Evolutionary conservation across 352 stramenopile species (phyloP), one percentile per base, ranked within the genome.

Genomic region (Globisporangium viniferum): DNA sequence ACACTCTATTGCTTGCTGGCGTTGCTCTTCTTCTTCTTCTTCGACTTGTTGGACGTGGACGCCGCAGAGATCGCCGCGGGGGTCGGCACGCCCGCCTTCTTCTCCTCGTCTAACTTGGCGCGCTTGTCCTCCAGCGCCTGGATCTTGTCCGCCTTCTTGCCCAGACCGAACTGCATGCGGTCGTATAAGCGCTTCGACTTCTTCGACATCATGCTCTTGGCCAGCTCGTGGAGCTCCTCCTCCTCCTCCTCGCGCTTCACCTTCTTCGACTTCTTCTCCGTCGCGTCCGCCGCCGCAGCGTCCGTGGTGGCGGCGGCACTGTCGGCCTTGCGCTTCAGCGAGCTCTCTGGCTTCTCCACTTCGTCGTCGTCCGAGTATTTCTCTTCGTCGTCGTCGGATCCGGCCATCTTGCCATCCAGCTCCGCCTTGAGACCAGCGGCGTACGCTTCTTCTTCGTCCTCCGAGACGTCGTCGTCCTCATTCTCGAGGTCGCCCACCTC

Each of bases 131-230:
- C 86, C 9, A 95, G 77, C 55, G 82, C 86, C 67, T 94, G 79
- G 59, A 95, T 90, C 68, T 93, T 93, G 77, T 95, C 86, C 35
- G 83, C 79, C 78, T 94, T 94, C 74, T 93, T 94, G 69, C 86
- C 83, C 41, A 97, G 77, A 61, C 91, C 91, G 76, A 95, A 94
- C 78, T 97, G 91, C 91, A 97, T 97, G 33, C 90, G 86, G 70
- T 94, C 87, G 66, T 97, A 97, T 72, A 97, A 76, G 41, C 90
- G 82, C 75, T 95, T 96, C 27, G 90, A 76, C 78, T 97, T 97
- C 75, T 97, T 97, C 51, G 88, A 95, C 91, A 97, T 97, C 89
- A 97, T 97, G 33, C 79, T 95, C 56, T 91, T 91, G n/a, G 88
- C 86, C 72, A 93, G 81, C 63, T 94, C 88, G 68, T 93, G 83